Percentiles rank a stretch among this genome's conserved stretches.
These are phyloP conservation scores for Colletotrichum cordylinicola DNA, from an alignment of 2,329 filamentous ascomycete species.

Conservation along the genomic window DNA sequence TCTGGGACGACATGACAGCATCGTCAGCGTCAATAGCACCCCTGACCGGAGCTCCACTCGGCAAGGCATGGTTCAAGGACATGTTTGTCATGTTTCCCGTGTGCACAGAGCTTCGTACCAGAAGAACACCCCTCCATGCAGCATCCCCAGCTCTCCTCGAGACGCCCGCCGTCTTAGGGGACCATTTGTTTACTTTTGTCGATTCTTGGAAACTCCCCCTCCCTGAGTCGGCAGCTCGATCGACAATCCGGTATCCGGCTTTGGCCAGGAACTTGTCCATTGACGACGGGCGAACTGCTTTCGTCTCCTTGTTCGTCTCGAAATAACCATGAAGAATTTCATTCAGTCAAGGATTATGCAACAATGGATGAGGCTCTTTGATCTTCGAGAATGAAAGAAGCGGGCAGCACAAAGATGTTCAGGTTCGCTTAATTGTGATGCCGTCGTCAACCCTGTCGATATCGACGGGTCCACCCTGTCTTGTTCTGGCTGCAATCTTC, in stretches of 20 bases:
- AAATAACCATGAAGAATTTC: slow-evolving; percentile 15
- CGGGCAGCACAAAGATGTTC: neutral
- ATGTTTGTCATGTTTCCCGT: slow-evolving; percentile 12
- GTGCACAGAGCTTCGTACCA: slow-evolving; percentile 7
- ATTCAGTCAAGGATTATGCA: neutral
- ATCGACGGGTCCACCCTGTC: slow-evolving; percentile 9
- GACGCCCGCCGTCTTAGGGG: slow-evolving; percentile 15
- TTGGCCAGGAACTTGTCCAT: neutral
- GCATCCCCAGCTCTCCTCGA: slow-evolving; percentile 13
- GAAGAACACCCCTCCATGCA: slow-evolving; percentile 13
- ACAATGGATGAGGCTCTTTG: neutral
- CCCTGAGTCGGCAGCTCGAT: neutral
- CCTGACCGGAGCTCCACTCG: neutral
- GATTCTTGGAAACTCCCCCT: slow-evolving; percentile 5
- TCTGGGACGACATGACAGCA: slow-evolving; percentile 12
- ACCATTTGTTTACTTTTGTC: slow-evolving; percentile 21
- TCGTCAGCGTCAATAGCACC: neutral
- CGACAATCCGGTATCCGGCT: neutral
- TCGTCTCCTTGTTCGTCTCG: neutral
- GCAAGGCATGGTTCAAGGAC: slow-evolving; percentile 3
- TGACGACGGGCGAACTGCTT: neutral
- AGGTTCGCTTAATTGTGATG: slow-evolving; percentile 5
- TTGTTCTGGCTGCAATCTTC: slow-evolving; percentile 4
- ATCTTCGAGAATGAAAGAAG: neutral
- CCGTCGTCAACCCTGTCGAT: slow-evolving; percentile 19